These are phyloP conservation scores for Flaveria floridana DNA, from an alignment of 140 eudicot genomes.

Conservation along the genomic window DNA sequence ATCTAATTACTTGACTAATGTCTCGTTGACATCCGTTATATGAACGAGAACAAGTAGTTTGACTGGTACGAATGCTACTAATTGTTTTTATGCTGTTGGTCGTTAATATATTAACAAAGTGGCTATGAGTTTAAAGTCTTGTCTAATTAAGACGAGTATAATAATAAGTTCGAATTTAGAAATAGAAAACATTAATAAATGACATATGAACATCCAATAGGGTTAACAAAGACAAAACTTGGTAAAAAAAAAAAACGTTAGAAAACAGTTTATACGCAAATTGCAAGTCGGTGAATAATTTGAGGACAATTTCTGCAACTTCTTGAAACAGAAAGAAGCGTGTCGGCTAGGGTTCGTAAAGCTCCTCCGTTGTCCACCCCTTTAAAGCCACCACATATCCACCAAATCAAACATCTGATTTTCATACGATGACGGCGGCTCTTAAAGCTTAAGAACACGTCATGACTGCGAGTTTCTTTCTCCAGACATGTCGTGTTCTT, in stretches of 20 bases:
- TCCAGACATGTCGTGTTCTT: slow-evolving; percentile 15
- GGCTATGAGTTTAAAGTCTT: no score
- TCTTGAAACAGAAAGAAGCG: not conserved
- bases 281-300: not conserved
- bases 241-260: not conserved
- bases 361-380: not conserved
- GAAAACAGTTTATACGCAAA: not conserved
- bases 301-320: not conserved
- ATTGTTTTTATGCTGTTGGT: no score
- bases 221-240: no score
- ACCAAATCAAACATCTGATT: not conserved
- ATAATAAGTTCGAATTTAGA: no score
- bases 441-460: slow-evolving; percentile 19
- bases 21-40: no score
- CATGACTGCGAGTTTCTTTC: slow-evolving; percentile 13
- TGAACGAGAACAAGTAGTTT: no score
- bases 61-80: no score
- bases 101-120: no score
- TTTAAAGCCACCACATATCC: not conserved
- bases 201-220: no score
- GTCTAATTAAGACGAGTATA: no score
- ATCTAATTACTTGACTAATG: no score
- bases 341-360: not conserved
- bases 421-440: slow-evolving; percentile 3
- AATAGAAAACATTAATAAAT: no score